These are phyloP conservation scores for Xylaria castorea DNA, from an alignment of 495 filamentous ascomycete genomes.

Conservation along the genomic window DNA sequence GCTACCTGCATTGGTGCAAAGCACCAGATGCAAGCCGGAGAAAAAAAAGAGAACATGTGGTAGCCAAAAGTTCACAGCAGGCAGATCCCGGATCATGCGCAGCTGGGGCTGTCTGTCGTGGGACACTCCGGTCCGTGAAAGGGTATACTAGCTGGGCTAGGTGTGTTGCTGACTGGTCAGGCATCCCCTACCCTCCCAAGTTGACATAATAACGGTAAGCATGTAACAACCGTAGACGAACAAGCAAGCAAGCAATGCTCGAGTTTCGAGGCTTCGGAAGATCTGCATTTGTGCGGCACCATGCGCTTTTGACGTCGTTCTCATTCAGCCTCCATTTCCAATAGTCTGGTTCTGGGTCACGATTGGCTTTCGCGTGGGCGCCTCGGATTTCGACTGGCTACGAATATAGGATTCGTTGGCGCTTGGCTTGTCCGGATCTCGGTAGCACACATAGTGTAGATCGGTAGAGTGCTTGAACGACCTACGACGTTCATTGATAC, in stretches of 20 bases:
- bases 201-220: background rate
- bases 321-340: conserved; percentile 35
- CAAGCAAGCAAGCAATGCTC: conserved; percentile 5
- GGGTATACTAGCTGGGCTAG: background rate
- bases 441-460: background rate
- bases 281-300: conserved; percentile 1
- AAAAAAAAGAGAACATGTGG: conserved; percentile 11
- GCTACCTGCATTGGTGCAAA: conserved; percentile 37
- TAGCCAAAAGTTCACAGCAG: conserved; percentile 19
- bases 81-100: conserved; percentile 1
- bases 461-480: background rate
- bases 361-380: conserved; percentile 30
- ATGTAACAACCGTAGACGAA: background rate
- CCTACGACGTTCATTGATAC: background rate
- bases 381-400: conserved; percentile 30
- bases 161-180: conserved; percentile 19
- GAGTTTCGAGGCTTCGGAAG: background rate
- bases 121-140: conserved; percentile 4
- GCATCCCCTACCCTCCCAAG: background rate
- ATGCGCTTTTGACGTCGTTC: conserved; percentile 31
- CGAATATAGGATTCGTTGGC: background rate
- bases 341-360: conserved; percentile 35
- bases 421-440: conserved; percentile 11
- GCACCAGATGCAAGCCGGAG: conserved; percentile 25
- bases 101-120: conserved; percentile 9